phyloP scores from a whole-genome alignment of 2,329 filamentous ascomycete species.

The Aspergillus ochraceus region DNA sequence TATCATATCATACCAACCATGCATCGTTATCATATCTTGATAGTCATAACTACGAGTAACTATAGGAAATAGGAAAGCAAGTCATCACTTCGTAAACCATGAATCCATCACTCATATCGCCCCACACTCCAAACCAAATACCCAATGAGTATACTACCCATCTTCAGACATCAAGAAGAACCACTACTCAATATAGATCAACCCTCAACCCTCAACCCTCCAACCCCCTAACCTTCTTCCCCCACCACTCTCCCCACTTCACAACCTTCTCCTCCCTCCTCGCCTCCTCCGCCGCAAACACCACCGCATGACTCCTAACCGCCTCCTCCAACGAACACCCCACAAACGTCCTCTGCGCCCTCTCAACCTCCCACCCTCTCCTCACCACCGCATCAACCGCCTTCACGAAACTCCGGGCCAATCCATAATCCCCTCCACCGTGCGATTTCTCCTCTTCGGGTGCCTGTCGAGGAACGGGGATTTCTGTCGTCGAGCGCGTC shows the following conservation, averaged over 20 bases:
- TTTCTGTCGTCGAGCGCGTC: constrained; percentile 53
- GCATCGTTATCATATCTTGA: not conserved
- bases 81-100: not conserved
- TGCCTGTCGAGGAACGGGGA: constrained; percentile 62
- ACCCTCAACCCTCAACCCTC: no score
- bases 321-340: constrained; percentile 85
- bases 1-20: not conserved
- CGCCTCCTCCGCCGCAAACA: constrained; percentile 92
- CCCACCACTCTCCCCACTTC: constrained; percentile 77
- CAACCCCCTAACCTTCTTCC: constrained; percentile 44
- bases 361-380: constrained; percentile 62
- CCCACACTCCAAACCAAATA: no score
- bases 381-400: constrained; percentile 80
- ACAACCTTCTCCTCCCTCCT: constrained; percentile 68
- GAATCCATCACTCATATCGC: not conserved
- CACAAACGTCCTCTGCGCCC: constrained; percentile 73
- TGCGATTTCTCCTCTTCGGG: constrained; percentile 58
- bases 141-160: no score
- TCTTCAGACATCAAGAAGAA: no score
- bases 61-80: not conserved
- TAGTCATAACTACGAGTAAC: no score
- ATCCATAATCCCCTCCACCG: constrained; percentile 76
- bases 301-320: constrained; percentile 85
- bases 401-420: constrained; percentile 77
- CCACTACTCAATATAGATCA: no score